Conservation (phyloP, 2,329 filamentous ascomycete species). For the Epichloe glyceriae region DNA sequence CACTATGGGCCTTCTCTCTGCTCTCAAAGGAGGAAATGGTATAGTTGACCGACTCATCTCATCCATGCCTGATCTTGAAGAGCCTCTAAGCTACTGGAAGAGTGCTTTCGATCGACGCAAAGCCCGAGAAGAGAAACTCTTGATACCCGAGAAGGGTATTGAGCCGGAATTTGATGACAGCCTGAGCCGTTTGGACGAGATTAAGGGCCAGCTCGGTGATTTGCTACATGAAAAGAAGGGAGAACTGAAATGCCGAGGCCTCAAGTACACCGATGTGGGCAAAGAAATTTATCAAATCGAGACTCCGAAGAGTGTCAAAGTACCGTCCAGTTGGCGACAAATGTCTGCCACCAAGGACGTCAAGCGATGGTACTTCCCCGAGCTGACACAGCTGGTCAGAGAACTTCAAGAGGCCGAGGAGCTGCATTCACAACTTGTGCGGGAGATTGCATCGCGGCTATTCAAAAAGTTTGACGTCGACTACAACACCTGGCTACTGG, state of each 20-base stretch:
- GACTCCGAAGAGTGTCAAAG: constrained; percentile 69
- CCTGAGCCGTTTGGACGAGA: constrained; percentile 59
- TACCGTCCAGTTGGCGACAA: constrained; percentile 83
- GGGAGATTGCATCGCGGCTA: constrained; percentile 73
- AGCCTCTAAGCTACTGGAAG: constrained; percentile 72
- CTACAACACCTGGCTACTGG: constrained; percentile 73
- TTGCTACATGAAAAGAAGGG: constrained; percentile 60
- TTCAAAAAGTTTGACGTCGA: constrained; percentile 80
- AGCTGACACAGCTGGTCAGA: constrained; percentile 70
- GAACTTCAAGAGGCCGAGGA: constrained; percentile 89
- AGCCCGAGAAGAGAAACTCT: constrained; percentile 64
- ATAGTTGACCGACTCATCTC: constrained; percentile 73
- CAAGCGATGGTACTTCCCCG: constrained; percentile 86
- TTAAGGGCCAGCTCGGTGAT: constrained; percentile 58
- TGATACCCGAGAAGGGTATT: constrained; percentile 76
- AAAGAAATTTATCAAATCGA: constrained; percentile 98
- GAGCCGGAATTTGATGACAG: constrained; percentile 88
- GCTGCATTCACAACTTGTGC: constrained; percentile 79
- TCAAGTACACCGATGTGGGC: constrained; percentile 73
- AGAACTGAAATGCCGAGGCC: constrained; percentile 58
- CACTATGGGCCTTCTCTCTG: constrained; percentile 66
- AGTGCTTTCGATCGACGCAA: constrained; percentile 76
- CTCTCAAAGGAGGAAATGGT: constrained; percentile 64
- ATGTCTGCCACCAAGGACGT: constrained; percentile 89
- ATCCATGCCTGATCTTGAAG: constrained; percentile 72